Percentiles rank a stretch among this genome's conserved stretches.
Evolutionary conservation across 2,329 filamentous ascomycete species (phyloP).

Genomic region (Venturia effusa): DNA sequence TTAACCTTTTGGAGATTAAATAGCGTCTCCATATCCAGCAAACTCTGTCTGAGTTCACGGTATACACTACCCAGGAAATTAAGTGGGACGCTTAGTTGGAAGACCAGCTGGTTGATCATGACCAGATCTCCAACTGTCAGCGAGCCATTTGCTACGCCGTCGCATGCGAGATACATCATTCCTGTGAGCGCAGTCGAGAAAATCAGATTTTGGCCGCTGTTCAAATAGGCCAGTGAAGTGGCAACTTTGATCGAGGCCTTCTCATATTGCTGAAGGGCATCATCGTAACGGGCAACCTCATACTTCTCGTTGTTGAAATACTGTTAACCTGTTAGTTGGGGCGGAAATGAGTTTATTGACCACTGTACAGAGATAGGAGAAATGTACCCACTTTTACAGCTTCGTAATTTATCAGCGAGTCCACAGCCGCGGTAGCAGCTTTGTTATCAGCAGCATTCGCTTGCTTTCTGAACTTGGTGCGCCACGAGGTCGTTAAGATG

Average conservation of each 20-base stretch:
- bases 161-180: conserved; percentile 96
- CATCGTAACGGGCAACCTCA: conserved; percentile 83
- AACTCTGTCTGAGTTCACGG: conserved; percentile 83
- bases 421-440: conserved; percentile 88
- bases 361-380: neutral
- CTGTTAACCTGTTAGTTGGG: conserved; percentile 14
- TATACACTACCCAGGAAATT: conserved; percentile 99
- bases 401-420: conserved; percentile 97
- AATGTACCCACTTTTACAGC: conserved; percentile 59
- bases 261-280: conserved; percentile 76
- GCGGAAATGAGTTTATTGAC: neutral
- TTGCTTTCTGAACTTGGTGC: conserved; percentile 89
- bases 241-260: conserved; percentile 93
- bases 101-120: conserved; percentile 98
- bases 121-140: conserved; percentile 93
- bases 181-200: conserved; percentile 86
- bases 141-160: conserved; percentile 70
- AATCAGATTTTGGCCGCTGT: conserved; percentile 92
- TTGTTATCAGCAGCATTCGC: conserved; percentile 95
- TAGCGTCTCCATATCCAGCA: conserved; percentile 96
- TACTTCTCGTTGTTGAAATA: conserved; percentile 99
- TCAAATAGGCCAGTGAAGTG: conserved; percentile 84
- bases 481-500: conserved; percentile 91
- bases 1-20: conserved; percentile 98
- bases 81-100: conserved; percentile 90